Base-by-base conservation (phyloP, 2,329 filamentous ascomycete species). In the Fusarium clavum region DNA sequence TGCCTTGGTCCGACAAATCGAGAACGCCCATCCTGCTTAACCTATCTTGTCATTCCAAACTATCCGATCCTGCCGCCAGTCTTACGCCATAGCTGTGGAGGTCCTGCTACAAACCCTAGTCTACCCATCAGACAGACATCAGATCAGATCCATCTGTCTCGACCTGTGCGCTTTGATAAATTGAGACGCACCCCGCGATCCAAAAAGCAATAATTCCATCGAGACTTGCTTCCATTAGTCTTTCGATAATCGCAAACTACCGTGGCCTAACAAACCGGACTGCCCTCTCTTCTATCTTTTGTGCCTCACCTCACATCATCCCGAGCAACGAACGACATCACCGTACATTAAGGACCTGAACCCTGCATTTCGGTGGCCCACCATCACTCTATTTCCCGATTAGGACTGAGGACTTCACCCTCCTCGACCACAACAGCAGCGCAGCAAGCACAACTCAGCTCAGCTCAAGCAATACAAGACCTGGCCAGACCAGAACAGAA, bases 331-430 rank as follows among this genome's bases (percentile, higher is more conserved):
- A 55, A 70, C 69, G 57, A 59, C 67, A 70, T 68, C 64, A 63
- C 64, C 44, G 44, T 68, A 64, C 65, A 58, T 70, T 51, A 67
- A 57, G 62, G 57, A 60, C 49, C 67, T 71, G 67, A 70, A 68
- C 67, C 67, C 67, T 70, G 67, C 67, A 68, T 71, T 53, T 63
- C 40, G 44, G 32, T 49, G 63, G 66, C 61, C 66, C 61, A 53
- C 67, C 53, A 67, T 67, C 41, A 40, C 49, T 54, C 47, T 57
- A 64, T 58, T 64, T 55, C 63, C 61, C 32, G 40, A 64, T 67
- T 67, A 53, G 57, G 67, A 67, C 49, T 38, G 34, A 38, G 34
- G 34, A 38, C 34, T 38, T 41, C 57, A 61, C 24, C 30, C 57
- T 49, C 27, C 44, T 54, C 48, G 27, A 54, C 61, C 29, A 64